These are phyloP conservation scores for Solidago caesia DNA, from an alignment of 129 eudicot genomes.

Conservation along the genomic window DNA sequence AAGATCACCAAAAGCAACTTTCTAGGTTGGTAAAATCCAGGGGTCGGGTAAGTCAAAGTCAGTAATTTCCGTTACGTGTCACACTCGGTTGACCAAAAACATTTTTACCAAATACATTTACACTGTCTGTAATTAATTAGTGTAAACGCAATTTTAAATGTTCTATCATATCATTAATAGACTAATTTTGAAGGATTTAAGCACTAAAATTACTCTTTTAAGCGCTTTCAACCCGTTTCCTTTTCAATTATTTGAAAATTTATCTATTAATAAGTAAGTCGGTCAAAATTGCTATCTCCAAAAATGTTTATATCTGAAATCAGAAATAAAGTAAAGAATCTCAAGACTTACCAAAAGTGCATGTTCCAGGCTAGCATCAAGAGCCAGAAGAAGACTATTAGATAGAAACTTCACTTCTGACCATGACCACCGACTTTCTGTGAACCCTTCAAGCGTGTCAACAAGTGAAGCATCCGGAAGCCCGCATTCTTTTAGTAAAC, in stretches of 20 bases:
- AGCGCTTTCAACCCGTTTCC: not conserved
- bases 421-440: slow-evolving; percentile 91
- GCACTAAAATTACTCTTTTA: not conserved
- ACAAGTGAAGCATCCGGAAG: slow-evolving; percentile 64
- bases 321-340: not conserved
- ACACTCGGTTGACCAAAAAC: not conserved
- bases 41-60: not conserved
- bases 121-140: no score
- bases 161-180: no score
- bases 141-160: no score
- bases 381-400: slow-evolving; percentile 79
- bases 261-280: not conserved
- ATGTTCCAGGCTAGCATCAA: slow-evolving; percentile 98
- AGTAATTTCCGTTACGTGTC: not conserved
- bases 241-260: not conserved
- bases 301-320: not conserved
- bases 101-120: not conserved
- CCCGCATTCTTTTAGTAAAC: slow-evolving; percentile 58
- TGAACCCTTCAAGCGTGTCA: slow-evolving; percentile 44
- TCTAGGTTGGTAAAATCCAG: not conserved
- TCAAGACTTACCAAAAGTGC: slow-evolving; percentile 72
- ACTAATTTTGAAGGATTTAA: not conserved
- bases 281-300: slow-evolving; percentile 1
- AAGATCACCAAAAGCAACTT: not conserved
- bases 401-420: slow-evolving; percentile 77